Conservation (phyloP, 495 filamentous ascomycete species). For the Cercophora samala region DNA sequence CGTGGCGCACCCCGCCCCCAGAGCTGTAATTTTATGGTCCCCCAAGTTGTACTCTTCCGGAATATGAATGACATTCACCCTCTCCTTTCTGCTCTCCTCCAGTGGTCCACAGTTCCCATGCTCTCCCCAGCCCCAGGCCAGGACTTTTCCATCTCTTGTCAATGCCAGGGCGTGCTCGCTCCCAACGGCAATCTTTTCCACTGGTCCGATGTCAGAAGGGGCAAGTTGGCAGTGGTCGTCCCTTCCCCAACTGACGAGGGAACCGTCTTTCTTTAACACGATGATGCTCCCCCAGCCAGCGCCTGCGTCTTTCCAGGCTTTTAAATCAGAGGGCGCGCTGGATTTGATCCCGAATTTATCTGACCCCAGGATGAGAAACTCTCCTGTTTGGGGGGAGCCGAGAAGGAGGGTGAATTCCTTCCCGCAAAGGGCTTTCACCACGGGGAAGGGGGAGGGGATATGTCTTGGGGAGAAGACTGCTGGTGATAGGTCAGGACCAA, state of each 20-base stretch:
- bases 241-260: constrained; percentile 65
- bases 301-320: constrained; percentile 56
- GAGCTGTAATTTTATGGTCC: constrained; percentile 15
- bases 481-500: constrained; percentile 51
- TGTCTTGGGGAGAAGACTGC: constrained; percentile 57
- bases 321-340: constrained; percentile 35
- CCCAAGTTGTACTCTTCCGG: neutral
- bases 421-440: constrained; percentile 66
- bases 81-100: constrained; percentile 65
- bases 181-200: constrained; percentile 65
- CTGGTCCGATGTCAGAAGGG: constrained; percentile 50
- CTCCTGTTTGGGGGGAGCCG: constrained; percentile 49
- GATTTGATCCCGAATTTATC: constrained; percentile 65
- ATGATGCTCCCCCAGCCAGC: constrained; percentile 84
- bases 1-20: constrained; percentile 86
- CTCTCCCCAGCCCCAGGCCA: constrained; percentile 93
- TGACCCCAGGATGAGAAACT: constrained; percentile 61
- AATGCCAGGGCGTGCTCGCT: constrained; percentile 82
- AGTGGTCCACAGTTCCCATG: constrained; percentile 90
- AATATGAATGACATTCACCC: constrained; percentile 55
- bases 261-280: constrained; percentile 56
- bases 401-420: constrained; percentile 76
- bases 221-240: constrained; percentile 79
- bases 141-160: constrained; percentile 55
- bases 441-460: constrained; percentile 55